phyloP scores from a whole-genome alignment of 116 monocot genomes.

The Posidonia oceanica region DNA sequence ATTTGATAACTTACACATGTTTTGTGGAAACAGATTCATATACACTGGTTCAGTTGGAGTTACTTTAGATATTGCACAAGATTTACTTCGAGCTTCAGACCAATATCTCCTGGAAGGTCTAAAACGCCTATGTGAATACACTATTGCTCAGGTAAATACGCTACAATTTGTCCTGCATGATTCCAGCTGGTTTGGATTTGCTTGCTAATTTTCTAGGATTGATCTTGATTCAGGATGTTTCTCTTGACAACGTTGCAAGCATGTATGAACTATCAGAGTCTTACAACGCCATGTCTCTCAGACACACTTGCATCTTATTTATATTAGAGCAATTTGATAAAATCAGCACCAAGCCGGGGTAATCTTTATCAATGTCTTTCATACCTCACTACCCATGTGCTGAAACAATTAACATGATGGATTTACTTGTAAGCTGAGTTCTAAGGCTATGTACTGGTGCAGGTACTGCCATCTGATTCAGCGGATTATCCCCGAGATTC shows the following conservation, averaged over 20 bases:
- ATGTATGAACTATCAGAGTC: slow-evolving; percentile 97
- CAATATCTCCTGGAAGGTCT: slow-evolving; percentile 97
- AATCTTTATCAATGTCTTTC: not conserved
- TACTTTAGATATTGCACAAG: slow-evolving; percentile 60
- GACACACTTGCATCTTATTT: slow-evolving; percentile 74
- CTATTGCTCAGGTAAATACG: slow-evolving; percentile 70
- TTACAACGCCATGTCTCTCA: slow-evolving; percentile 69
- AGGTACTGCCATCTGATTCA: slow-evolving; percentile 53
- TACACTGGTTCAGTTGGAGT: slow-evolving; percentile 86
- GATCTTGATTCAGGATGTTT: slow-evolving; percentile 39
- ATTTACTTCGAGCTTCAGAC: slow-evolving; percentile 93
- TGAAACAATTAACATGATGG: not conserved
- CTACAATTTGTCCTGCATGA: not conserved
- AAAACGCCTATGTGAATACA: slow-evolving; percentile 86
- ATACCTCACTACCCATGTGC: not conserved
- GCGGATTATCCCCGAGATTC: slow-evolving; percentile 66
- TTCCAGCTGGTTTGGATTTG: not conserved
- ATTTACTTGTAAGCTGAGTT: not conserved
- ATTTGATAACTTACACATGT: not conserved
- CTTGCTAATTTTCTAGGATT: slow-evolving; percentile 1
- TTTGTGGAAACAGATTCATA: slow-evolving; percentile 51
- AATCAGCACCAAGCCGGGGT: slow-evolving; percentile 55
- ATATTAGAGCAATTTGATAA: slow-evolving; percentile 82
- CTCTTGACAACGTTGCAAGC: slow-evolving; percentile 63
- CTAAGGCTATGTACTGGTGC: slow-evolving; percentile 11